Conservation (phyloP, 305 asterid species). For the Plantago lanceolata region DNA sequence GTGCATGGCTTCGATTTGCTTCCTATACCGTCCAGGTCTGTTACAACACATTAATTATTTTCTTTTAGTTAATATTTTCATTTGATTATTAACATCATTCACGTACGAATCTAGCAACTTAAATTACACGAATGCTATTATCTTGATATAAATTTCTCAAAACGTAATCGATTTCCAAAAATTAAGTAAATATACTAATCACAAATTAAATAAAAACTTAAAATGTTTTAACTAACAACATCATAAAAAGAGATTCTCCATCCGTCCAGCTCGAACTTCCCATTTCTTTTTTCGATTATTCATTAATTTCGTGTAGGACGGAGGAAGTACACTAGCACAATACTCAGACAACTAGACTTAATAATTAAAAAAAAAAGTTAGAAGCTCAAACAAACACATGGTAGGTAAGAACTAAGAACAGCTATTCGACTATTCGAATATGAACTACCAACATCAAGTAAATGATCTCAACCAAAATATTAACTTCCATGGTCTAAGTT, state of each 20-base stretch:
- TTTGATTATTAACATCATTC: slow-evolving; percentile 29
- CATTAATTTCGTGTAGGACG: too few species aligned
- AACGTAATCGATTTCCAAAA: neutral
- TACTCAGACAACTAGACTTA: neutral
- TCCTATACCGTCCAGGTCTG: slow-evolving; percentile 98
- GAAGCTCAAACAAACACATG: too few species aligned
- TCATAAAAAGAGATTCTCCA: neutral
- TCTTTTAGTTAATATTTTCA: slow-evolving; percentile 48
- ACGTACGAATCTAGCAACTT: slow-evolving; percentile 14
- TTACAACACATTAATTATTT: slow-evolving; percentile 75
- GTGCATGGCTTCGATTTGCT: slow-evolving; percentile 99
- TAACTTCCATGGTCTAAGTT: neutral
- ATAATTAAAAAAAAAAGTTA: too few species aligned
- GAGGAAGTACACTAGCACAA: too few species aligned
- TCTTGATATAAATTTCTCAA: neutral
- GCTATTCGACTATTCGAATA: neutral
- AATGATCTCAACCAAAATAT: neutral
- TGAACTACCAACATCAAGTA: neutral
- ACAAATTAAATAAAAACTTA: neutral
- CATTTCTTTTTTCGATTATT: too few species aligned
- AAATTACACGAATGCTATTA: neutral
- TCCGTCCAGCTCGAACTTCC: neutral
- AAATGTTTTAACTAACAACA: slow-evolving; percentile 13
- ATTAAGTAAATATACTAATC: neutral
- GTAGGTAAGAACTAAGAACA: neutral